phyloP scores from a whole-genome alignment of 495 filamentous ascomycete genomes.

The Penicillium taxi region DNA sequence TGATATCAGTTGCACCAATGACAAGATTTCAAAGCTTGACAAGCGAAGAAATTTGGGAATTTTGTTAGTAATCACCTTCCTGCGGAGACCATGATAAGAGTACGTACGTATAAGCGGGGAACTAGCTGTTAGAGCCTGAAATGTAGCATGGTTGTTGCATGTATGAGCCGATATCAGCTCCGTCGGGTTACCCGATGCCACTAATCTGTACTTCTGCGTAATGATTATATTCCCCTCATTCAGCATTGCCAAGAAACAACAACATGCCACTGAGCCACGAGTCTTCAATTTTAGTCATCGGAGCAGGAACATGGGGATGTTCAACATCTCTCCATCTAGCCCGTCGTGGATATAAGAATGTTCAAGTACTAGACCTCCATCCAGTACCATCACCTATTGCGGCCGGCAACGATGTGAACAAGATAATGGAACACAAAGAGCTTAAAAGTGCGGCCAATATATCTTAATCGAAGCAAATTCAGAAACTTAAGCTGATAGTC shows the following conservation, averaged over 20 bases:
- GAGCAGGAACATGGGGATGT: conserved; percentile 46
- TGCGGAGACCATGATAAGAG: too few species aligned
- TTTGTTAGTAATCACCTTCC: too few species aligned
- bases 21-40: too few species aligned
- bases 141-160: too few species aligned
- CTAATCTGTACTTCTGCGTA: too few species aligned
- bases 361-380: conserved; percentile 42
- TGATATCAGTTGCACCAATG: too few species aligned
- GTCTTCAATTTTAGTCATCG: conserved; percentile 35
- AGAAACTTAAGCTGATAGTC: conserved; percentile 3
- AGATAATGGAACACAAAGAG: conserved; percentile 45
- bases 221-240: too few species aligned
- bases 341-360: conserved; percentile 38
- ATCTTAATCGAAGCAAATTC: neutral
- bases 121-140: too few species aligned
- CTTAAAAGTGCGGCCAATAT: conserved; percentile 25
- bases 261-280: conserved; percentile 3
- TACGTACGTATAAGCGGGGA: too few species aligned
- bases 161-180: too few species aligned
- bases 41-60: too few species aligned
- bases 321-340: conserved; percentile 45
- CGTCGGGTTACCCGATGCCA: neutral
- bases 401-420: conserved; percentile 50
- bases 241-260: neutral
- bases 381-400: conserved; percentile 43